Percentiles rank a stretch among this genome's conserved stretches.
Conservation (phyloP, 2,329 filamentous ascomycete genomes). For the Sarocladium strictum region DNA sequence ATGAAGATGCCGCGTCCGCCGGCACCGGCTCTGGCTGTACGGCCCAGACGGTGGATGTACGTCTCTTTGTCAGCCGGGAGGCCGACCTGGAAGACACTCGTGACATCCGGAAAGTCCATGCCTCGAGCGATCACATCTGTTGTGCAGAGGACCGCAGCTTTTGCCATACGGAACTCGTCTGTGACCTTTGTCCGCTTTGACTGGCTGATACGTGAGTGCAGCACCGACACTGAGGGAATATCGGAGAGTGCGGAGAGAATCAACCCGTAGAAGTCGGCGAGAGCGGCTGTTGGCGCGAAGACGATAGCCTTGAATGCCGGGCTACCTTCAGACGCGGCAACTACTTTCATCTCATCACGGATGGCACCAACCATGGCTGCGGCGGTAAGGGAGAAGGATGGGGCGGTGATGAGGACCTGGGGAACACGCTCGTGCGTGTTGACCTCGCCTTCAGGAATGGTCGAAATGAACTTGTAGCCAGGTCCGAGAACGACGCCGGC, state of each 20-base stretch:
- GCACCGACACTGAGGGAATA: constrained; percentile 36
- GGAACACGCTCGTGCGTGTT: constrained; percentile 73
- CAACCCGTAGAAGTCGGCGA: constrained; percentile 44
- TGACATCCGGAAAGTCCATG: constrained; percentile 68
- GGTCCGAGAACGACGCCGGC: constrained; percentile 62
- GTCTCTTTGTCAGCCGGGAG: constrained; percentile 53
- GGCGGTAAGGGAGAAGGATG: constrained; percentile 64
- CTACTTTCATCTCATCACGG: constrained; percentile 30
- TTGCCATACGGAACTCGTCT: constrained; percentile 52
- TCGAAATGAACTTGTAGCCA: constrained; percentile 76
- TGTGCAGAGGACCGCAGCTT: constrained; percentile 52
- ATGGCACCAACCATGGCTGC: constrained; percentile 52
- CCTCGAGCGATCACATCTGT: constrained; percentile 67
- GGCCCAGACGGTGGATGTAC: constrained; percentile 63
- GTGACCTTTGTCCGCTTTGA: constrained; percentile 50
- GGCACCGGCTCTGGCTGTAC: constrained; percentile 60
- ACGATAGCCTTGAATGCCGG: constrained; percentile 72
- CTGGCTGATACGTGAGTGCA: constrained; percentile 48
- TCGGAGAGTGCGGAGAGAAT: constrained; percentile 34
- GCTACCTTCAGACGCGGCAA: constrained; percentile 13
- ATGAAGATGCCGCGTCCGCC: constrained; percentile 58
- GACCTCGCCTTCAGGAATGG: constrained; percentile 66
- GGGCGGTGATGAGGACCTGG: constrained; percentile 62
- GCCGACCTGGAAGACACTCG: constrained; percentile 59
- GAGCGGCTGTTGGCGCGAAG: constrained; percentile 61